Evolutionary conservation across 306 rosid genomes (phyloP).

Genomic region (Nissolia schottii): DNA sequence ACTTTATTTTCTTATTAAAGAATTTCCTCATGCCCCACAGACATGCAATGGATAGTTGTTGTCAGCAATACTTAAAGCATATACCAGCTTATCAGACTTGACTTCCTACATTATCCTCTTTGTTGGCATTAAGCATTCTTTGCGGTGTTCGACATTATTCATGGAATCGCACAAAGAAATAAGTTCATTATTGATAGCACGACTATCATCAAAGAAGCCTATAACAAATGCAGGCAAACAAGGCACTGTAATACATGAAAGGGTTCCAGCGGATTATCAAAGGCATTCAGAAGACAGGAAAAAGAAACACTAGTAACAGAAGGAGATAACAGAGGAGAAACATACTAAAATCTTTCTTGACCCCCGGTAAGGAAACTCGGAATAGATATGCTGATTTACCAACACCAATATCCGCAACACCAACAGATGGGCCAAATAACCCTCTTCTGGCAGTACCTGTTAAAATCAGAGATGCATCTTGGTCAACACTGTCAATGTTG

Average conservation of each 20-base stretch:
- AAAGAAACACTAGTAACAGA: neutral
- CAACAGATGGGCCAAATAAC: slow-evolving; percentile 50
- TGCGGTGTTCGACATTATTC: neutral
- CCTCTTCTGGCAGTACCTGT: slow-evolving; percentile 58
- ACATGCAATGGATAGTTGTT: neutral
- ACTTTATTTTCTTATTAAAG: neutral
- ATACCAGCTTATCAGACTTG: slow-evolving; percentile 1
- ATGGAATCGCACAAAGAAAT: neutral
- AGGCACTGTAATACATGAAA: neutral
- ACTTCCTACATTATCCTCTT: neutral
- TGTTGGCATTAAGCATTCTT: neutral
- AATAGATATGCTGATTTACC: slow-evolving; percentile 57
- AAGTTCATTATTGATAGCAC: neutral
- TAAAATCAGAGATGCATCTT: slow-evolving; percentile 36
- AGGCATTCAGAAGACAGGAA: neutral
- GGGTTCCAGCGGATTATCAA: neutral
- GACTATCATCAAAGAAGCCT: neutral
- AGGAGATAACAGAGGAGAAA: slow-evolving; percentile 13
- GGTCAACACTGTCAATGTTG: slow-evolving; percentile 4
- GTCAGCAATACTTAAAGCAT: neutral
- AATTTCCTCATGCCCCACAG: neutral
- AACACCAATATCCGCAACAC: slow-evolving; percentile 59
- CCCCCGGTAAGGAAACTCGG: slow-evolving; percentile 69
- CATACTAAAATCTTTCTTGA: slow-evolving; percentile 52
- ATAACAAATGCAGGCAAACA: neutral